Evolutionary conservation across 371 early-diverging fungal species (phyloP).

Genomic region (Mucor mucedo): DNA sequence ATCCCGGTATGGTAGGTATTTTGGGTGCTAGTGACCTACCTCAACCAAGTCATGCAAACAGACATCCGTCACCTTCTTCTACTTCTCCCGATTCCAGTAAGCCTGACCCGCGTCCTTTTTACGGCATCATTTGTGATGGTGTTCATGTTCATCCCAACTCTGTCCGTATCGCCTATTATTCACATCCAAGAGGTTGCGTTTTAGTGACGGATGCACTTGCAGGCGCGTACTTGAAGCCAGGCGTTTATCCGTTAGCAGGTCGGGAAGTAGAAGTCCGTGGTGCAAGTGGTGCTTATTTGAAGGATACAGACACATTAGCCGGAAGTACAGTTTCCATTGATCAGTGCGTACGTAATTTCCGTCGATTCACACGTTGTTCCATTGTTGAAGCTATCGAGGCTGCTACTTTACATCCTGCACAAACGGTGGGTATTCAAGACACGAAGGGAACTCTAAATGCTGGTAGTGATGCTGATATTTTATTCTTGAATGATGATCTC

Average conservation of each 20-base stretch:
- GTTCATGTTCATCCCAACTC: constrained; percentile 84
- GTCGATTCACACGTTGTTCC: constrained; percentile 72
- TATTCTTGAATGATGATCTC: constrained; percentile 70
- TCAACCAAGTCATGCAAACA: constrained; percentile 28
- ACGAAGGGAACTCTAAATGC: constrained; percentile 72
- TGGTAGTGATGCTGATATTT: constrained; percentile 80
- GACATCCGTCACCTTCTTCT: constrained; percentile 39
- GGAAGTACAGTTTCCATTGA: constrained; percentile 75
- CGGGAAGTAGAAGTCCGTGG: constrained; percentile 50
- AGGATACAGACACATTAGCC: constrained; percentile 75
- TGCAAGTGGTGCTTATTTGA: constrained; percentile 64
- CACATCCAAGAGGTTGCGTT: constrained; percentile 75
- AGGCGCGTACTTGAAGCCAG: constrained; percentile 71
- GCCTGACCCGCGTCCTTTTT: constrained; percentile 70
- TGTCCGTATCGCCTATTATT: constrained; percentile 78
- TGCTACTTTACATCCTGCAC: constrained; percentile 82
- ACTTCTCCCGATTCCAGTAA: constrained; percentile 37
- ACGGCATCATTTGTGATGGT: constrained; percentile 82
- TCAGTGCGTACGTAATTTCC: constrained; percentile 77
- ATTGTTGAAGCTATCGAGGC: constrained; percentile 80
- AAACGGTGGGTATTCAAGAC: constrained; percentile 67
- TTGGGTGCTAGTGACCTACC: constrained; percentile 63
- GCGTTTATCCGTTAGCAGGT: constrained; percentile 71
- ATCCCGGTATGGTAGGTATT: constrained; percentile 79
- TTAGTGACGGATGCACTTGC: constrained; percentile 80